Percentiles rank a stretch among this genome's conserved stretches.
Evolutionary conservation across 106 monocot genomes (phyloP).

Genomic region (Apostasia shenzhenica): DNA sequence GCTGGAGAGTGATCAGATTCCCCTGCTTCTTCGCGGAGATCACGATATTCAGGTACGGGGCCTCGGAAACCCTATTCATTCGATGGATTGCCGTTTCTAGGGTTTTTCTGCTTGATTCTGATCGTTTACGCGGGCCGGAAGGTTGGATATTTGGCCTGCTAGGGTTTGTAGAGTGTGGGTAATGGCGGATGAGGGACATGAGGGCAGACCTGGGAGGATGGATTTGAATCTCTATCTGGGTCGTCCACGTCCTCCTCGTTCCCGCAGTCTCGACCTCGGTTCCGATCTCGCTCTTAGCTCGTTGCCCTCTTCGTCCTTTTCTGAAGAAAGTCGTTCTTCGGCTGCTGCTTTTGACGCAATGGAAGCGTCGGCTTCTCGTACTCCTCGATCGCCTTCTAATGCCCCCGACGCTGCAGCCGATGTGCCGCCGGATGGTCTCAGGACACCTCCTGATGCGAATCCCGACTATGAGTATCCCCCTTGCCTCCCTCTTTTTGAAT

Average conservation of each 20-base stretch:
- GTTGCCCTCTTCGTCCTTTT: background rate
- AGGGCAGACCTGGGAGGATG: conserved; percentile 1
- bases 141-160: too few species aligned
- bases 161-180: too few species aligned
- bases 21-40: too few species aligned
- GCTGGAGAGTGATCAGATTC: too few species aligned
- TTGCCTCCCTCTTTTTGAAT: conserved; percentile 3
- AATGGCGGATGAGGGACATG: too few species aligned
- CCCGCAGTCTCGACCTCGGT: conserved; percentile 15
- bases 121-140: too few species aligned
- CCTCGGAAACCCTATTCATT: too few species aligned
- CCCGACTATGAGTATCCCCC: conserved; percentile 1
- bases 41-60: too few species aligned
- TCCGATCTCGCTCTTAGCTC: conserved; percentile 34
- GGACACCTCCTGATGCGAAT: background rate
- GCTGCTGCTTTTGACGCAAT: background rate
- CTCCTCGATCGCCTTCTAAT: conserved; percentile 19
- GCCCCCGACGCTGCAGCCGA: conserved; percentile 1
- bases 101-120: too few species aligned
- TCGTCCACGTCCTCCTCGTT: conserved; percentile 25
- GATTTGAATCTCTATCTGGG: conserved; percentile 64
- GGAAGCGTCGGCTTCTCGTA: background rate
- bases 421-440: background rate
- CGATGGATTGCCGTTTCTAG: too few species aligned
- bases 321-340: background rate